Base-by-base conservation (phyloP, 495 filamentous ascomycete species). In the Pseudoneurospora amorphoporcata region DNA sequence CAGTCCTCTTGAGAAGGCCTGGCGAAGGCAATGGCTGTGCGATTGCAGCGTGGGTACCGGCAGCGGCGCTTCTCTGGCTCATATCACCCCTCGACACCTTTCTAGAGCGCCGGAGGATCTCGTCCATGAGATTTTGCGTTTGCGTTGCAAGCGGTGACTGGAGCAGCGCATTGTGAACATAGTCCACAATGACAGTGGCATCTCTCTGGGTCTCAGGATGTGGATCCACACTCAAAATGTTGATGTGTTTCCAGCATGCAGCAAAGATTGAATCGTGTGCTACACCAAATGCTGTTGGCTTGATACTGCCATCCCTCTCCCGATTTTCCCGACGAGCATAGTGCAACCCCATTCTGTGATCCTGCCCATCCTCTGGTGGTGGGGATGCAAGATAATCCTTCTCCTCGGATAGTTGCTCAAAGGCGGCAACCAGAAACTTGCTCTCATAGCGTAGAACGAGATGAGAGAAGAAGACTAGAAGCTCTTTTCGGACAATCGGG, bases 191-290 rank as follows among this genome's bases (percentile, higher is more conserved):
- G 39, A 90, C 86, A 14, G 87, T 87, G 8, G 94, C 95, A 79
- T 94, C 90, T 75, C 91, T 88, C 61, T 95, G 92, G 39, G 98
- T 92, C 74, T 98, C 94, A 9, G 95, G 95, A 78, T 97, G 94
- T 32, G 95, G 95, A 75, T 98, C 95, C 38, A 97, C 93, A 40
- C 93, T 93, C 82, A 98, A 83, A 58, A 94, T 91, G 41, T 98
- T 85, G 65, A 97, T 84, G 72, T 97, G 94, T 78, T 96, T 94
- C 95, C 95, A 98, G 71, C 96, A 91, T 1, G 94, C 91, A 9
- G 92, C 91, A 79, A 94, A 97, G 19, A 97, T 91, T 0, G 93
- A 96, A 75, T 96, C 93, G 38, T 91, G 90, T 12, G 94, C 93
- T 12, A 97, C 78, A 2, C 88, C 85, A 69, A 83, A 83, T 16